These are phyloP conservation scores for Hordeum vulgare DNA, from an alignment of 176 grass and related monocot genomes.

Conservation along the genomic window DNA sequence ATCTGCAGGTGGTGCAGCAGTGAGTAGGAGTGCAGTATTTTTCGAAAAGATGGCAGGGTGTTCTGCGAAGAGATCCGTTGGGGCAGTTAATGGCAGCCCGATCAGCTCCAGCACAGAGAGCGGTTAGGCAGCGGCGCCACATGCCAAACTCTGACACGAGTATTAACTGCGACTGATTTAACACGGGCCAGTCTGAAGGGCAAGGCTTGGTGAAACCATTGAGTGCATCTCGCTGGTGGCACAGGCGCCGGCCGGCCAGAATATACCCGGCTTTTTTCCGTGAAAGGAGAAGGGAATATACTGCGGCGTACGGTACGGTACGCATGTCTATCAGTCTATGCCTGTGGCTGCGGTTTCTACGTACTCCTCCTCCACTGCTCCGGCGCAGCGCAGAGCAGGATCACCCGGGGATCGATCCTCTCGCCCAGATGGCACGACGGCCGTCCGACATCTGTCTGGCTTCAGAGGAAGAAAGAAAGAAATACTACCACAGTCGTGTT, in stretches of 20 bases:
- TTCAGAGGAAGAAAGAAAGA: no score
- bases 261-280: slow-evolving; percentile 26
- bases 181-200: neutral
- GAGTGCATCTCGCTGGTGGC: neutral
- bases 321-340: neutral
- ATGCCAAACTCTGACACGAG: neutral
- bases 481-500: no score
- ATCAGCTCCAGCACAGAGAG: neutral
- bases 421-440: neutral
- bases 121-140: neutral
- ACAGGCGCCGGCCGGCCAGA: neutral
- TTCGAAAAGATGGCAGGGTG: no score
- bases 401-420: neutral
- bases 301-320: neutral
- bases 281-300: slow-evolving; percentile 15
- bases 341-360: neutral
- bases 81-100: neutral
- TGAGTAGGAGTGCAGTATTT: no score
- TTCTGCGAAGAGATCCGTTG: neutral
- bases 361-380: neutral
- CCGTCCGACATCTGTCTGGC: neutral
- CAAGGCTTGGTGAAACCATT: neutral
- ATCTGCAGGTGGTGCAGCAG: no score
- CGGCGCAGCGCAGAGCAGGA: neutral
- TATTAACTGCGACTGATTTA: neutral